Evolutionary conservation across 495 filamentous ascomycete genomes (phyloP).

Genomic region (Trichocladium antarcticum): DNA sequence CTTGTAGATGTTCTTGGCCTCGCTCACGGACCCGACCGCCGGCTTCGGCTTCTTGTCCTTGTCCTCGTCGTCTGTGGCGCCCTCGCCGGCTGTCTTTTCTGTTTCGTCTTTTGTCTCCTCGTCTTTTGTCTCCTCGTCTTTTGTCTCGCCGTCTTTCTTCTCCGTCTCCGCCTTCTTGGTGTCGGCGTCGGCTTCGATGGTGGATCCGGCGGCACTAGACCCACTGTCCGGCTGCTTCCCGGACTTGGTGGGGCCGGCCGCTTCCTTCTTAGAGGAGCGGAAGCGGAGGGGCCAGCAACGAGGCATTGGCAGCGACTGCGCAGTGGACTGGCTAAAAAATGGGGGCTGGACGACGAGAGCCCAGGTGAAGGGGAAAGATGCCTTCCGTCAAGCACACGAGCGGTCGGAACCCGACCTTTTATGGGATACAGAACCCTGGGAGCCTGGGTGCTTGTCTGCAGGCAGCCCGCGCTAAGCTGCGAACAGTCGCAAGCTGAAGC

Average conservation of each 20-base stretch:
- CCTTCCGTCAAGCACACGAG: background rate
- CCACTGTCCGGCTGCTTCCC: slow-evolving; percentile 10
- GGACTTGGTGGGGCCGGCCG: slow-evolving; percentile 2
- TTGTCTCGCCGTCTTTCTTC: slow-evolving; percentile 1
- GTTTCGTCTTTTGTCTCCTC: slow-evolving; percentile 4
- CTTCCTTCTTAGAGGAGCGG: slow-evolving; percentile 11
- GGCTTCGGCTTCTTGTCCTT: slow-evolving; percentile 15
- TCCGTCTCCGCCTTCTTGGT: background rate
- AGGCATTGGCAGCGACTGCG: slow-evolving; percentile 7
- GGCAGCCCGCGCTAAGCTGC: background rate
- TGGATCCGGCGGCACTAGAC: slow-evolving; percentile 6
- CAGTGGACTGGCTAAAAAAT: background rate
- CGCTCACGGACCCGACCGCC: slow-evolving; percentile 24
- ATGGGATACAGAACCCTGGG: background rate
- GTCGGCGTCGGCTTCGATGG: slow-evolving; percentile 2
- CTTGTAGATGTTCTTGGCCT: slow-evolving; percentile 31
- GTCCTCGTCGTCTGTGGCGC: slow-evolving; percentile 3
- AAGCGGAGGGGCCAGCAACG: slow-evolving; percentile 14
- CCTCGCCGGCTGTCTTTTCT: slow-evolving; percentile 3
- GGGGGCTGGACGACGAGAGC: background rate
- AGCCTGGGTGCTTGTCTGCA: background rate
- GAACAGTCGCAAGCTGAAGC: slow-evolving; percentile 1
- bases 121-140: background rate
- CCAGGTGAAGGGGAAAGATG: background rate
- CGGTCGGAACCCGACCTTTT: background rate